A percentile compares a stretch with the other conserved stretches of the same genome.
Evolutionary conservation across 1,139 yeast species (phyloP).

Genomic region (Yamadazyma mexicana): DNA sequence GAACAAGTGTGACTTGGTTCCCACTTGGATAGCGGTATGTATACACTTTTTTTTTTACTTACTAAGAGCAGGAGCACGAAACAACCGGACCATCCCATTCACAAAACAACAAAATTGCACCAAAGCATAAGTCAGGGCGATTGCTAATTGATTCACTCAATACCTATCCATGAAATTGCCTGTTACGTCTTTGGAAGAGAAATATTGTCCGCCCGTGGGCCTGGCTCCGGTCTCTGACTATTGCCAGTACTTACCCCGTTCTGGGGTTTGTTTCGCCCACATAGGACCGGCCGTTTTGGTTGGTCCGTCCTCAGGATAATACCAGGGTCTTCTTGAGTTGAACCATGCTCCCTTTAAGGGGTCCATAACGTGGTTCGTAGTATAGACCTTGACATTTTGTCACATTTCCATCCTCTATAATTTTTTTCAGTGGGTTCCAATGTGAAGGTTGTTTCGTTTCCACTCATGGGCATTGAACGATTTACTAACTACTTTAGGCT

Average conservation of each 20-base stretch:
- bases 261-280: constrained; percentile 50
- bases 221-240: constrained; percentile 10
- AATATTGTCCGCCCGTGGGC: constrained; percentile 55
- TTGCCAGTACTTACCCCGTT: constrained; percentile 33
- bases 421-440: neutral
- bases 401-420: constrained; percentile 28
- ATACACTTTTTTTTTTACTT: constrained; percentile 16
- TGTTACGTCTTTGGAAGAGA: constrained; percentile 97
- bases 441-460: neutral
- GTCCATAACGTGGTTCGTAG: constrained; percentile 57
- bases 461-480: neutral
- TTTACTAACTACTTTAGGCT: constrained; percentile 71
- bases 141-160: constrained; percentile 21
- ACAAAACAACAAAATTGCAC: constrained; percentile 19
- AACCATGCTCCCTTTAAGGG: constrained; percentile 29
- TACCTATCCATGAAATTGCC: constrained; percentile 52
- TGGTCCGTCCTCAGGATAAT: constrained; percentile 26
- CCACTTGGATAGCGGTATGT: constrained; percentile 99
- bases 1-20: constrained; percentile 97
- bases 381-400: constrained; percentile 70
- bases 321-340: constrained; percentile 67
- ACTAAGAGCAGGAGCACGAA: neutral
- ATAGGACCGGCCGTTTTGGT: constrained; percentile 44
- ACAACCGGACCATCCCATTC: neutral
- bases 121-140: constrained; percentile 79